Evolutionary conservation across 2,329 filamentous ascomycete genomes (phyloP).

Genomic region (Apiospora saccharicola): DNA sequence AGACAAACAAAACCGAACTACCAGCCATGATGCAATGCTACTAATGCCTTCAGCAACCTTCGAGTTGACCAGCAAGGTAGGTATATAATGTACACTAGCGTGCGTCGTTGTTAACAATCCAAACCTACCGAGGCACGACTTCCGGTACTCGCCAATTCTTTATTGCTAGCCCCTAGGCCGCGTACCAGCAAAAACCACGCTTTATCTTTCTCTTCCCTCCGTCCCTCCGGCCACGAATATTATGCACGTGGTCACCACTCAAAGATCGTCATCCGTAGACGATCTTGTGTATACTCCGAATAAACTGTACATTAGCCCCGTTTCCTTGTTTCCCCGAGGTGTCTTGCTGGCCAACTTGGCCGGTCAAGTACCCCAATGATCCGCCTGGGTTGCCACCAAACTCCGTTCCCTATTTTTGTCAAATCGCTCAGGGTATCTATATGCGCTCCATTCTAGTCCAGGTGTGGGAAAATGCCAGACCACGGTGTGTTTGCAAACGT

Average conservation of each 20-base stretch:
- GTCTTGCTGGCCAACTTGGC: background rate
- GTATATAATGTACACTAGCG: background rate
- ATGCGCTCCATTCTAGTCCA: conserved; percentile 27
- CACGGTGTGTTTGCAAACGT: conserved; percentile 52
- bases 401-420: conserved; percentile 4
- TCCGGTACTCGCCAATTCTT: conserved; percentile 4
- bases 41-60: background rate
- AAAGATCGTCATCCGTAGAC: conserved; percentile 4
- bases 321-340: conserved; percentile 4
- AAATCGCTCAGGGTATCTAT: conserved; percentile 21
- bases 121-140: background rate
- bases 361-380: background rate
- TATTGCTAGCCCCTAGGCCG: background rate
- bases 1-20: background rate
- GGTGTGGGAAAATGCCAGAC: conserved; percentile 41
- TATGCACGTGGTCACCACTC: background rate
- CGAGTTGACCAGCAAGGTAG: background rate
- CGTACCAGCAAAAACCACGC: background rate
- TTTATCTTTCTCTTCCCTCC: background rate
- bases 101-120: background rate
- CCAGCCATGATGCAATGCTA: background rate
- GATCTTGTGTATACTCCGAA: background rate
- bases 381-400: conserved; percentile 12
- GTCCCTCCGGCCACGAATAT: background rate
- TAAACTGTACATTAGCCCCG: conserved; percentile 7